A percentile compares a stretch with the other conserved stretches of the same genome.
Conservation (phyloP, 2,329 filamentous ascomycete genomes). For the Cordyceps militaris region DNA sequence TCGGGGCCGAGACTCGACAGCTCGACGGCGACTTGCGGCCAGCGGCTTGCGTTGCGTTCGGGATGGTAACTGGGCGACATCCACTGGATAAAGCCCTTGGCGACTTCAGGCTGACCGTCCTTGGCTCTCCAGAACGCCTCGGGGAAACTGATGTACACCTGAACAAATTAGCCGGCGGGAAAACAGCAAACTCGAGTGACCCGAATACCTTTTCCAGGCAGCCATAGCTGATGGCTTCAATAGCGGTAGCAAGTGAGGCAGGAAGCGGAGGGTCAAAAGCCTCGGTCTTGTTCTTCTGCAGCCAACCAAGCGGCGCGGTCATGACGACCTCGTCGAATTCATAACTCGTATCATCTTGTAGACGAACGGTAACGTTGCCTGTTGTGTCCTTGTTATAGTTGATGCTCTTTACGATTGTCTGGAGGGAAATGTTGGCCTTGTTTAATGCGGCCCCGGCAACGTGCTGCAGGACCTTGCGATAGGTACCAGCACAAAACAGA, state of each 20-base stretch:
- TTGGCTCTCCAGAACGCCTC: constrained; percentile 61
- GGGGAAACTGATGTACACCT: constrained; percentile 63
- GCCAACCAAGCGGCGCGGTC: constrained; percentile 62
- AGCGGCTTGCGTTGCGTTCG: constrained; percentile 53
- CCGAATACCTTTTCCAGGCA: constrained; percentile 57
- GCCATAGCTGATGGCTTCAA: constrained; percentile 60
- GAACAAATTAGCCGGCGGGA: neutral
- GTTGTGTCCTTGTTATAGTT: constrained; percentile 20
- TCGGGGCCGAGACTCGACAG: constrained; percentile 56
- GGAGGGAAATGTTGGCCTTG: constrained; percentile 46
- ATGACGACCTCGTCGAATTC: constrained; percentile 63
- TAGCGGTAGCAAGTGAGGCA: constrained; percentile 48
- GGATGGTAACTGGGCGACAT: constrained; percentile 61
- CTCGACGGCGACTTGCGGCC: constrained; percentile 73
- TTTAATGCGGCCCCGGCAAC: constrained; percentile 52
- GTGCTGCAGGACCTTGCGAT: constrained; percentile 48
- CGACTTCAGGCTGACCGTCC: constrained; percentile 33
- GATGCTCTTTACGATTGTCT: constrained; percentile 42
- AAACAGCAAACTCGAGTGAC: neutral
- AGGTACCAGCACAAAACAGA: constrained; percentile 53
- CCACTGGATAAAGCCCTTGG: constrained; percentile 69
- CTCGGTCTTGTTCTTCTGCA: constrained; percentile 48
- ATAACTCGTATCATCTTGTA: constrained; percentile 36
- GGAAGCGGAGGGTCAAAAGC: constrained; percentile 57
- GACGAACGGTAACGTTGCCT: constrained; percentile 36